Percentiles rank a stretch among this genome's conserved stretches.
Evolutionary conservation across 2,329 filamentous ascomycete species (phyloP).

Genomic region (Neopestalotiopsis clavispora): DNA sequence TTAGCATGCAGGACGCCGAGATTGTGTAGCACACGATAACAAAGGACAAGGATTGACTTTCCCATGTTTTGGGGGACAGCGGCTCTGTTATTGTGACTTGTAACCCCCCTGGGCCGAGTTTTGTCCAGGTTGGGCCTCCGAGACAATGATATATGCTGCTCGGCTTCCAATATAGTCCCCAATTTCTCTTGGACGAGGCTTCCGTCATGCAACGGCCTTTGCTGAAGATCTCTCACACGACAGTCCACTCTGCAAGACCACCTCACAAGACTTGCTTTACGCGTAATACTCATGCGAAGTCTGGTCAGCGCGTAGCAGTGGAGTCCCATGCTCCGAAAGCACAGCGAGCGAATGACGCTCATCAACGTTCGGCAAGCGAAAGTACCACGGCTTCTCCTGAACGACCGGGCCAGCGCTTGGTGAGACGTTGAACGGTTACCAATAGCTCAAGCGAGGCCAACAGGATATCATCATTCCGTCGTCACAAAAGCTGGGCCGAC

Average conservation of each 20-base stretch:
- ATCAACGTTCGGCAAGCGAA: background rate
- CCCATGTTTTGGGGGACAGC: background rate
- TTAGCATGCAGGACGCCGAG: background rate
- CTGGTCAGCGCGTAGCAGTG: background rate
- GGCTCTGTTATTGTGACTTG: background rate
- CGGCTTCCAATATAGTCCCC: background rate
- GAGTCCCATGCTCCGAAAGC: background rate
- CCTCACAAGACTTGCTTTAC: background rate
- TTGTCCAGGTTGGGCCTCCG: background rate
- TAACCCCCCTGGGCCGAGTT: background rate
- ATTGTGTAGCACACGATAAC: background rate
- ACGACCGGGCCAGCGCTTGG: background rate
- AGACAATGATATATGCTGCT: background rate
- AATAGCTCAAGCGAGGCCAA: background rate
- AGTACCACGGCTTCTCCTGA: background rate
- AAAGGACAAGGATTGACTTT: background rate
- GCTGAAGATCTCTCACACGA: background rate
- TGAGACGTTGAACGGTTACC: background rate
- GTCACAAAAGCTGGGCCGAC: background rate
- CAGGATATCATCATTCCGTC: background rate
- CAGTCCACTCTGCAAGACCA: background rate
- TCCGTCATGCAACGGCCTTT: background rate
- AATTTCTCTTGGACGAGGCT: background rate
- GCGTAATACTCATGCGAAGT: background rate
- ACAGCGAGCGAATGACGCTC: background rate